These are phyloP conservation scores for Filobasidium uniguttulatum DNA, from an alignment of 1,284 basidiomycete species.

Conservation along the genomic window DNA sequence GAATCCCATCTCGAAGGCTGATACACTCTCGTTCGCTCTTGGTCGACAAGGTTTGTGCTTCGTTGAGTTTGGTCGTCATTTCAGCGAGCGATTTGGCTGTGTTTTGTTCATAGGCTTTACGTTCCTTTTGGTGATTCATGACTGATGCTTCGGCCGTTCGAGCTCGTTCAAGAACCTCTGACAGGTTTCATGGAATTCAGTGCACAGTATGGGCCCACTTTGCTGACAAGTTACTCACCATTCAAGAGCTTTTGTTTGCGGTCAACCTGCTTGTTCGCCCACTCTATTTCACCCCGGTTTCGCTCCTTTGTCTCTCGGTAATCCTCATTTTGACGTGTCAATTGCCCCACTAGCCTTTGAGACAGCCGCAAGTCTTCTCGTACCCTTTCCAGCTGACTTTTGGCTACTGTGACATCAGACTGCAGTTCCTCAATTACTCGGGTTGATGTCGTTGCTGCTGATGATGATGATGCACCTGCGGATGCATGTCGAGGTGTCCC, in stretches of 20 bases:
- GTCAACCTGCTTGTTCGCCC: slow-evolving; percentile 29
- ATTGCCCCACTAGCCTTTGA: slow-evolving; percentile 27
- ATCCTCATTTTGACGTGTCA: slow-evolving; percentile 34
- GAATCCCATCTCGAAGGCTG: slow-evolving; percentile 27
- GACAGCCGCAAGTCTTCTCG: slow-evolving; percentile 25
- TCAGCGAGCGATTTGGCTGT: slow-evolving; percentile 25
- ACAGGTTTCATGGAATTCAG: neutral
- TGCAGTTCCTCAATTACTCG: slow-evolving; percentile 31
- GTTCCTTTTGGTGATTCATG: slow-evolving; percentile 21
- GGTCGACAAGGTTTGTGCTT: slow-evolving; percentile 20
- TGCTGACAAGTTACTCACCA: slow-evolving; percentile 18
- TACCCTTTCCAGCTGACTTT: slow-evolving; percentile 26
- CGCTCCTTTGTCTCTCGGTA: slow-evolving; percentile 33
- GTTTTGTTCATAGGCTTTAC: slow-evolving; percentile 26
- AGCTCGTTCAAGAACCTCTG: slow-evolving; percentile 33
- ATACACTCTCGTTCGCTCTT: slow-evolving; percentile 28
- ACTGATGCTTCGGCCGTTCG: slow-evolving; percentile 28
- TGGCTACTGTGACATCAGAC: slow-evolving; percentile 25
- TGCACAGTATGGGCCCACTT: neutral
- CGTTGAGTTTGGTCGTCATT: slow-evolving; percentile 25
- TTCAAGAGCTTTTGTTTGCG: slow-evolving; percentile 31
- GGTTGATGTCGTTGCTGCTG: neutral
- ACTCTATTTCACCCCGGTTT: slow-evolving; percentile 31
- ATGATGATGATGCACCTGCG: too few species aligned
- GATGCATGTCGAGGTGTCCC: too few species aligned